Evolutionary conservation across 2,329 filamentous ascomycete genomes (phyloP).

Genomic region (Fusarium caatingaense): DNA sequence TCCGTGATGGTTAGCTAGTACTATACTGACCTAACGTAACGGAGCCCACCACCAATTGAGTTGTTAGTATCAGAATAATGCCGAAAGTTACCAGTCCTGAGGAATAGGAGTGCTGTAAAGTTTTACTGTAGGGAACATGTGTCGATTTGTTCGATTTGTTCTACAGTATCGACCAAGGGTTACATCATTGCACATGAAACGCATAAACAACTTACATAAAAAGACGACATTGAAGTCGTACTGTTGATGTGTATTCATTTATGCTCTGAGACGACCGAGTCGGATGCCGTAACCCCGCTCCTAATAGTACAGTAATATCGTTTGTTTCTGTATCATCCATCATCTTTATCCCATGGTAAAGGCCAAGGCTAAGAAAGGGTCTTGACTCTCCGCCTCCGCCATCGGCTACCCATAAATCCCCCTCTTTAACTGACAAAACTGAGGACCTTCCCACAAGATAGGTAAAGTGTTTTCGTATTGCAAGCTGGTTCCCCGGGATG

Average conservation of each 20-base stretch:
- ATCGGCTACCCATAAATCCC: slow-evolving; percentile 16
- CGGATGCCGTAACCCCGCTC: slow-evolving; percentile 21
- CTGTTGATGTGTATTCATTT: neutral
- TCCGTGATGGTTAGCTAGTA: neutral
- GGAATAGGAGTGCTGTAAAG: slow-evolving; percentile 1
- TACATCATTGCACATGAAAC: slow-evolving; percentile 27
- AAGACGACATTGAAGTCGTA: slow-evolving; percentile 8
- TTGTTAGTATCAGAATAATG: neutral
- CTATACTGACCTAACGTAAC: neutral
- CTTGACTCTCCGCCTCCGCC: slow-evolving; percentile 16
- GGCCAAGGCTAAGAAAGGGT: neutral
- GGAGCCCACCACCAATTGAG: neutral
- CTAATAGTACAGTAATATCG: neutral
- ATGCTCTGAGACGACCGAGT: slow-evolving; percentile 16
- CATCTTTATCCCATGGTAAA: neutral
- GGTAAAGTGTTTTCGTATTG: slow-evolving; percentile 17
- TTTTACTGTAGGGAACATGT: slow-evolving; percentile 9
- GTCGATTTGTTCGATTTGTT: slow-evolving; percentile 26
- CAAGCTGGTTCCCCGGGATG: slow-evolving; percentile 22
- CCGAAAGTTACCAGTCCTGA: neutral
- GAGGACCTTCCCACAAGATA: neutral
- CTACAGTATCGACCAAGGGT: neutral
- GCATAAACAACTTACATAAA: slow-evolving; percentile 16
- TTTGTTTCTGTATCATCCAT: neutral
- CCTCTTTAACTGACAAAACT: slow-evolving; percentile 1